phyloP scores from a whole-genome alignment of 208 protist genomes.

The Baffinella frigidus region DNA sequence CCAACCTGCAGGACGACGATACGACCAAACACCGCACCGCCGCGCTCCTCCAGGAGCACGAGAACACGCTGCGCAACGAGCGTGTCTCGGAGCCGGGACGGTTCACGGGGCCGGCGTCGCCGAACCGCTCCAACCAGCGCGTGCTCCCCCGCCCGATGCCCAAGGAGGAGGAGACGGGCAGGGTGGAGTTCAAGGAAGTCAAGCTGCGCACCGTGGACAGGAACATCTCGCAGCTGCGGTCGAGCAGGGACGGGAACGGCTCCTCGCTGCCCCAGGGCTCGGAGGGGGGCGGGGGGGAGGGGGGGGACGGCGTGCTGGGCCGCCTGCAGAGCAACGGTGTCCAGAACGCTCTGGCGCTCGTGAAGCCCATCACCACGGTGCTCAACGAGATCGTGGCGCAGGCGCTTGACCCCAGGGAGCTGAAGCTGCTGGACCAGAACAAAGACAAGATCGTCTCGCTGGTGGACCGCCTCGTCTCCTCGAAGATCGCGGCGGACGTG shows the following conservation, averaged over 20 bases:
- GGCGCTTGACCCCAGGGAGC: background rate
- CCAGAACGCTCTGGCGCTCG: no score
- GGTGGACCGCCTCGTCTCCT: background rate
- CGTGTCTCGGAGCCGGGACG: background rate
- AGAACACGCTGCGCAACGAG: background rate
- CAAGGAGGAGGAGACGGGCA: background rate
- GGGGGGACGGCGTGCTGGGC: background rate
- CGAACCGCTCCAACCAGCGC: background rate
- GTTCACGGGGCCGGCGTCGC: background rate
- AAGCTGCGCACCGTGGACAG: slow-evolving; percentile 52
- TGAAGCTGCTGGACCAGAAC: background rate
- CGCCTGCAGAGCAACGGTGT: no score
- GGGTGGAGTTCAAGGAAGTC: slow-evolving; percentile 64
- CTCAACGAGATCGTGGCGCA: background rate
- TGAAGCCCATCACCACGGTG: background rate
- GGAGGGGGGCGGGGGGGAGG: background rate
- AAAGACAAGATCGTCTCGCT: background rate
- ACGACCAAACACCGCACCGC: background rate
- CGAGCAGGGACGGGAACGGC: background rate
- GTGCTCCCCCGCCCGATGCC: background rate
- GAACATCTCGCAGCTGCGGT: slow-evolving; percentile 64
- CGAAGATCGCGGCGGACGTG: background rate
- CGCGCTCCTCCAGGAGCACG: background rate
- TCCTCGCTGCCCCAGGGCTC: background rate
- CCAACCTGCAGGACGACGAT: slow-evolving; percentile 17